Percentiles rank a stretch among this genome's conserved stretches.
Conservation (phyloP, 768 basidiomycete genomes). For the Dioszegia crocea region DNA sequence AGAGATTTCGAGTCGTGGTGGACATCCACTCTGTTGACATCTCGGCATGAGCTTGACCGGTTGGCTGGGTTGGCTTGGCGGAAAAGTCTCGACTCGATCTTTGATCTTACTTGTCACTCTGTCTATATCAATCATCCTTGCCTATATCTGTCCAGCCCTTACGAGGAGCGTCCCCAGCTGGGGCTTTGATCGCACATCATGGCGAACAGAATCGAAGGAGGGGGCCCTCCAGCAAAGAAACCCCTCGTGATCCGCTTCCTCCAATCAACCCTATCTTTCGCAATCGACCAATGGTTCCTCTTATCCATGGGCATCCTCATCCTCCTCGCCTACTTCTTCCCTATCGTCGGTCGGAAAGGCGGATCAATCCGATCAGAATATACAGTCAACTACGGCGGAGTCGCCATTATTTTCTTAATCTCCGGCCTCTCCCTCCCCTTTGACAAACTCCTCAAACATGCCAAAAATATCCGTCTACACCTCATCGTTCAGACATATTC, state of each 20-base stretch:
- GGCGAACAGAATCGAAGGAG: too few species aligned
- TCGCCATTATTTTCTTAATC: constrained; percentile 45
- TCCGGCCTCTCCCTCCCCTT: constrained; percentile 41
- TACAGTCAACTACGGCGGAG: constrained; percentile 39
- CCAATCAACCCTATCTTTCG: constrained; percentile 1
- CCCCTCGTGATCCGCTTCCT: background rate
- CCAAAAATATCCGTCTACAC: constrained; percentile 38
- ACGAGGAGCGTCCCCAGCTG: too few species aligned
- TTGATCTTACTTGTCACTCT: background rate
- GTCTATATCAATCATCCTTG: too few species aligned
- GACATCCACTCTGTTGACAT: too few species aligned
- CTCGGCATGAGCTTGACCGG: too few species aligned
- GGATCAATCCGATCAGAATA: constrained; percentile 37
- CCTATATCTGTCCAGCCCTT: too few species aligned
- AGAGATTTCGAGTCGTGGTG: too few species aligned
- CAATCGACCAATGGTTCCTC: constrained; percentile 21
- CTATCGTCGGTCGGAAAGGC: constrained; percentile 37
- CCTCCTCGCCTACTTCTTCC: constrained; percentile 34
- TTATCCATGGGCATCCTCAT: constrained; percentile 21
- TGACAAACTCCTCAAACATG: constrained; percentile 32
- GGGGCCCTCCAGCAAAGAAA: background rate
- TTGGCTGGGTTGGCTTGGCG: too few species aligned
- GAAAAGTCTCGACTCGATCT: too few species aligned
- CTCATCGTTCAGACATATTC: constrained; percentile 40
- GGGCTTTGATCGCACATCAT: too few species aligned